These are phyloP conservation scores for Glycine tomentella DNA, from an alignment of 306 rosid species.

Conservation along the genomic window DNA sequence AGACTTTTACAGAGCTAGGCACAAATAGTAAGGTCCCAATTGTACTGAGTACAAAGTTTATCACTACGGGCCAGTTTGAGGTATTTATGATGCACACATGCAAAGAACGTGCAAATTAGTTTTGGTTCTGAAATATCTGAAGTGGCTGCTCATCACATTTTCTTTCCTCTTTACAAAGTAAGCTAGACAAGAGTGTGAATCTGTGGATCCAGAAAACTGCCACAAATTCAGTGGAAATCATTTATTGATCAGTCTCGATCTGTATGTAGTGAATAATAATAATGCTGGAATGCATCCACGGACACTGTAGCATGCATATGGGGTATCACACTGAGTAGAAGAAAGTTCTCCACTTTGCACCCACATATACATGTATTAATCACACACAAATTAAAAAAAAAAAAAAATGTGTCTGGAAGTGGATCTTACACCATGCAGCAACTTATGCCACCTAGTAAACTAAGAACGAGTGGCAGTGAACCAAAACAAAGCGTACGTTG, in stretches of 20 bases:
- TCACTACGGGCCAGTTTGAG: constrained; percentile 33
- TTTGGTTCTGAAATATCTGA: constrained; percentile 32
- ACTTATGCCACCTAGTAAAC: neutral
- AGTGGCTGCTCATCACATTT: neutral
- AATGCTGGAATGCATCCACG: neutral
- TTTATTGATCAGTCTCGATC: neutral
- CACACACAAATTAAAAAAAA: too few species aligned
- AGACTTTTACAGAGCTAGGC: neutral
- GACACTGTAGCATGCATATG: neutral
- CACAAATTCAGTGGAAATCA: neutral
- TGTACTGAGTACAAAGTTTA: neutral
- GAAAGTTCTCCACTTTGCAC: constrained; percentile 47
- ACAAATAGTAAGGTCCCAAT: constrained; percentile 18
- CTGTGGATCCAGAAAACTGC: constrained; percentile 2
- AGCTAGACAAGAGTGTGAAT: constrained; percentile 28
- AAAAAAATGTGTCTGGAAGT: constrained; percentile 12
- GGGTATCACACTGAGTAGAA: constrained; percentile 18
- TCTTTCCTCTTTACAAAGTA: constrained; percentile 22
- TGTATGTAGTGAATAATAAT: constrained; percentile 21
- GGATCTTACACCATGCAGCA: constrained; percentile 31
- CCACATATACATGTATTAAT: constrained; percentile 15
- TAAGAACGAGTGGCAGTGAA: neutral
- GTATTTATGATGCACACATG: constrained; percentile 22
- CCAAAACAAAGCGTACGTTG: constrained; percentile 13
- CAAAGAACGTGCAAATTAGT: neutral